These are phyloP conservation scores for Astrothelium subdiscretum DNA, from an alignment of 495 filamentous ascomycete species.

Conservation along the genomic window DNA sequence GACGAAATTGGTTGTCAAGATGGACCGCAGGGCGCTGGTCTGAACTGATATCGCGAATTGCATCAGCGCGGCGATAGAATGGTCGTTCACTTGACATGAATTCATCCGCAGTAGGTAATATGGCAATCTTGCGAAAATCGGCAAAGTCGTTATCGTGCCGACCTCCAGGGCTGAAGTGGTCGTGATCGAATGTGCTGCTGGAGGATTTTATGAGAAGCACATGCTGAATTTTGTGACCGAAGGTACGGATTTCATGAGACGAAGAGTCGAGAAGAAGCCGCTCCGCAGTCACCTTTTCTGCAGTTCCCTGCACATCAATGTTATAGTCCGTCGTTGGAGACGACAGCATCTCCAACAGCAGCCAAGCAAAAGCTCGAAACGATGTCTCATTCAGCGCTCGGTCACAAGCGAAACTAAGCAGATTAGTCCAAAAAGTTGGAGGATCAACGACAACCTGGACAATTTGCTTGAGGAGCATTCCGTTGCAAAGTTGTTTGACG, in stretches of 20 bases:
- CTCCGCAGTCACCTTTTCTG: background rate
- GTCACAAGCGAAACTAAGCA: slow-evolving; percentile 34
- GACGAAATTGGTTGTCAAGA: slow-evolving; percentile 68
- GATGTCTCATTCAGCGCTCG: slow-evolving; percentile 30
- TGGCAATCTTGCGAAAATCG: slow-evolving; percentile 49
- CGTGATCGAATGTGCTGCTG: slow-evolving; percentile 2
- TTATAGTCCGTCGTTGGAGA: slow-evolving; percentile 24
- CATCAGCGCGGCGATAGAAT: slow-evolving; percentile 43
- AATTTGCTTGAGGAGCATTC: slow-evolving; percentile 43
- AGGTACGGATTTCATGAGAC: slow-evolving; percentile 21
- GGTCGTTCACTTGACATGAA: slow-evolving; percentile 45
- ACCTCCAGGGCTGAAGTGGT: slow-evolving; percentile 42
- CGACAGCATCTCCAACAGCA: slow-evolving; percentile 44
- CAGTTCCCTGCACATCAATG: background rate
- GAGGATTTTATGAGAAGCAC: slow-evolving; percentile 23
- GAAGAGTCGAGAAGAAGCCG: background rate
- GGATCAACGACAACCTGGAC: slow-evolving; percentile 44
- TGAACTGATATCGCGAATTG: slow-evolving; percentile 25
- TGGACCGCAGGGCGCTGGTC: slow-evolving; percentile 39
- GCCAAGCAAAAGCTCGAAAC: slow-evolving; percentile 44
- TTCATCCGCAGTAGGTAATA: slow-evolving; percentile 60
- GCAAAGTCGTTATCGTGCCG: slow-evolving; percentile 68
- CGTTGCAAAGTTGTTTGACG: slow-evolving; percentile 43
- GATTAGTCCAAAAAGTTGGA: slow-evolving; percentile 47
- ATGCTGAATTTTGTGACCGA: slow-evolving; percentile 38